A percentile compares a stretch with the other conserved stretches of the same genome.
Conservation (phyloP, 2,329 filamentous ascomycete genomes). For the Pseudogymnoascus sp. region DNA sequence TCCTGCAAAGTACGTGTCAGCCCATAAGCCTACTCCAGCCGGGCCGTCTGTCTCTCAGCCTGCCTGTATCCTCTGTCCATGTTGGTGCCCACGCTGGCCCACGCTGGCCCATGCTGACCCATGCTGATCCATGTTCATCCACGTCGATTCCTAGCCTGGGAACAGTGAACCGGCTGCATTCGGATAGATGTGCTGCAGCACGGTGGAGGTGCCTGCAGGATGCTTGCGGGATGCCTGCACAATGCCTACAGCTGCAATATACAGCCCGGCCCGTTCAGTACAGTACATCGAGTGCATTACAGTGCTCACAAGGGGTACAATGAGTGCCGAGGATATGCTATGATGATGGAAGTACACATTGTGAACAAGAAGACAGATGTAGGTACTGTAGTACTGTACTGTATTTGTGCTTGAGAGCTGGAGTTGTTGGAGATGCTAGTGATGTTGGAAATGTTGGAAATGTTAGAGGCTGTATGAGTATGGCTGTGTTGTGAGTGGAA, state of each 20-base stretch:
- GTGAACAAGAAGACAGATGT: not conserved
- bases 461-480: not conserved
- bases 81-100: not conserved
- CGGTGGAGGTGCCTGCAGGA: not conserved
- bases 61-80: not conserved
- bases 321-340: not conserved
- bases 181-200: not conserved
- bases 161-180: not conserved
- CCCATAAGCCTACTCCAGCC: not conserved
- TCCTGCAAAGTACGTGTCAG: constrained; percentile 3
- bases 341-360: not conserved
- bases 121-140: not conserved
- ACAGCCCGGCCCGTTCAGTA: not conserved
- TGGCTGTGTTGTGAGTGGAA: not conserved
- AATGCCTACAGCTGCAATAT: not conserved
- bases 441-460: not conserved
- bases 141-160: not conserved
- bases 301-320: not conserved
- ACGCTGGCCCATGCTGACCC: not conserved
- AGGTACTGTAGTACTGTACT: not conserved
- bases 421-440: not conserved
- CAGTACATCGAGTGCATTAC: not conserved
- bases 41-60: not conserved
- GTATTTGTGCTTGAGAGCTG: not conserved
- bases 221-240: not conserved